Percentiles rank a stretch among this genome's conserved stretches.
Evolutionary conservation across 352 stramenopile species (phyloP).

Genomic region (Phytophthora lateralis): DNA sequence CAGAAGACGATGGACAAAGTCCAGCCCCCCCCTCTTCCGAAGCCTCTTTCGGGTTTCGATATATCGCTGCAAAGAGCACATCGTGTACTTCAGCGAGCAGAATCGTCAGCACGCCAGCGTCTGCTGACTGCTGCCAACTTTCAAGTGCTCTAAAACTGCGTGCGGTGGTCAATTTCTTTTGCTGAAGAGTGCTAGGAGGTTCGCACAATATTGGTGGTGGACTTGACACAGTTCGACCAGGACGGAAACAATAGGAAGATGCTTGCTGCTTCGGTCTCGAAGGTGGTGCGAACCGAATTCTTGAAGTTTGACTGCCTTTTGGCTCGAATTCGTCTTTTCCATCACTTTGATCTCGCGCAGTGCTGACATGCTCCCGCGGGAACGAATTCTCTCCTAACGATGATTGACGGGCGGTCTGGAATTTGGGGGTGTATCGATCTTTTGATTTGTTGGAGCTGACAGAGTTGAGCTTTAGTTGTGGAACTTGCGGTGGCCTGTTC

Average conservation of each 20-base stretch:
- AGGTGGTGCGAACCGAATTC: slow-evolving; percentile 39
- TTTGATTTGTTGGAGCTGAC: background rate
- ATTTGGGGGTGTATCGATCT: background rate
- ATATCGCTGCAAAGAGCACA: slow-evolving; percentile 19
- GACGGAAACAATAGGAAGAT: background rate
- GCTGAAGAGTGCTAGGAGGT: background rate
- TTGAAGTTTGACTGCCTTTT: slow-evolving; percentile 14
- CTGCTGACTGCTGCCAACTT: slow-evolving; percentile 28
- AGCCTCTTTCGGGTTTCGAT: slow-evolving; percentile 1
- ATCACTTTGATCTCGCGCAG: slow-evolving; percentile 2
- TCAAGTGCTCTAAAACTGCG: slow-evolving; percentile 42
- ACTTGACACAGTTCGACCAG: background rate
- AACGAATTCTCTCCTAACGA: background rate
- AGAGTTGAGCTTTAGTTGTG: slow-evolving; percentile 1
- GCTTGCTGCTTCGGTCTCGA: slow-evolving; percentile 1
- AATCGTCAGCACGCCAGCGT: slow-evolving; percentile 30
- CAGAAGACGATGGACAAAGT: background rate
- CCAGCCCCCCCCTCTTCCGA: background rate
- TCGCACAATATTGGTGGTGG: background rate
- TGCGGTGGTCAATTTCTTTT: slow-evolving; percentile 27
- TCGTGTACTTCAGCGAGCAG: slow-evolving; percentile 22
- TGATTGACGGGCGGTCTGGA: background rate
- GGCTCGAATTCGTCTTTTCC: background rate
- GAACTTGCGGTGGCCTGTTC: background rate
- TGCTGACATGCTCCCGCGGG: slow-evolving; percentile 21